Evolutionary conservation across 2,329 filamentous ascomycete genomes (phyloP).

Genomic region (Penicillium vulpinum): DNA sequence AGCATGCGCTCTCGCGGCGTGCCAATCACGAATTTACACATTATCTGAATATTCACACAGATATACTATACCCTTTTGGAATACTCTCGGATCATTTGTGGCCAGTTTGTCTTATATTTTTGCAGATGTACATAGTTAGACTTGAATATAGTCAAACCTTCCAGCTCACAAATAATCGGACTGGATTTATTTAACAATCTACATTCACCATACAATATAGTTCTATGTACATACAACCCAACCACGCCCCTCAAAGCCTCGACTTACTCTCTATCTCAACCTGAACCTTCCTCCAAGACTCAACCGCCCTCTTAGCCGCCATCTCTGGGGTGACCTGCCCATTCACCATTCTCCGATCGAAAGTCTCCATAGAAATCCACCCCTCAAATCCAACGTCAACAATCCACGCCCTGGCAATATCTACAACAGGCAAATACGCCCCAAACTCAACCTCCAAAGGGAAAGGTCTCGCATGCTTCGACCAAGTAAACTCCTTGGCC

Average conservation of each 20-base stretch:
- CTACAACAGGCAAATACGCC: slow-evolving; percentile 30
- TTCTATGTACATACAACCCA: neutral
- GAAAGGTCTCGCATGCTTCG: slow-evolving; percentile 33
- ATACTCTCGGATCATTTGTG: neutral
- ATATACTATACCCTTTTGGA: slow-evolving; percentile 16
- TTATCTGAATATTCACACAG: slow-evolving; percentile 49
- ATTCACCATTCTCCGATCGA: slow-evolving; percentile 23
- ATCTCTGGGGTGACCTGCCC: neutral
- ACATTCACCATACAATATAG: neutral
- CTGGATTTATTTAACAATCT: neutral
- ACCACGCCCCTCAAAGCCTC: neutral
- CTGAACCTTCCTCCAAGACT: slow-evolving; percentile 24
- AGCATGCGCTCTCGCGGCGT: slow-evolving; percentile 78
- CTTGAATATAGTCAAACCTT: slow-evolving; percentile 5
- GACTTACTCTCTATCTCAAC: neutral
- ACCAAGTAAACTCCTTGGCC: slow-evolving; percentile 32
- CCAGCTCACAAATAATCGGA: neutral
- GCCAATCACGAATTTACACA: slow-evolving; percentile 74
- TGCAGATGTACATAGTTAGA: neutral
- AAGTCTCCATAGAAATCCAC: slow-evolving; percentile 38
- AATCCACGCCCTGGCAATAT: slow-evolving; percentile 32
- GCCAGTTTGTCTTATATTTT: neutral
- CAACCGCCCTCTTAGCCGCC: slow-evolving; percentile 10
- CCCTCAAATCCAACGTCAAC: slow-evolving; percentile 30
- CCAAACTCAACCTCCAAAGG: slow-evolving; percentile 30